These are phyloP conservation scores for Albatrellus ellisii DNA, from an alignment of 768 basidiomycete species.

Conservation along the genomic window DNA sequence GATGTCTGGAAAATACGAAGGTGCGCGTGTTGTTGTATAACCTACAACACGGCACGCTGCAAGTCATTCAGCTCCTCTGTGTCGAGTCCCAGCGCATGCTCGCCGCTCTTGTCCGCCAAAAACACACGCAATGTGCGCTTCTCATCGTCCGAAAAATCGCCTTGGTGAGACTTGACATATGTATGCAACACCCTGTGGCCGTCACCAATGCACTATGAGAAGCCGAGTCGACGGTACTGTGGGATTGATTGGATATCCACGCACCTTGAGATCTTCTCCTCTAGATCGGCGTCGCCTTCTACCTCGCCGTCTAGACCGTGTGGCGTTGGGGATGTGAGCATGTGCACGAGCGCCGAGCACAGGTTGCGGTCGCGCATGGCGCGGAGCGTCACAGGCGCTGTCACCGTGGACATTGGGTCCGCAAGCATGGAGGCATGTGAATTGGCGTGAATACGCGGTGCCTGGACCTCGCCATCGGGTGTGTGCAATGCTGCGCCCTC, in stretches of 20 bases:
- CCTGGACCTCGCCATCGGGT: constrained; percentile 9
- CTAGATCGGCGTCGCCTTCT: constrained; percentile 47
- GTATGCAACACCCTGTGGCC: constrained; percentile 9
- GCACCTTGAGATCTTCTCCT: constrained; percentile 49
- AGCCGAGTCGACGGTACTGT: neutral
- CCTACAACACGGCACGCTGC: constrained; percentile 4
- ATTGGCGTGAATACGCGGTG: constrained; percentile 45
- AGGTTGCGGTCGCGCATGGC: constrained; percentile 37
- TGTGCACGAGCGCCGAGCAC: constrained; percentile 35
- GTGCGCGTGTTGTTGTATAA: no score
- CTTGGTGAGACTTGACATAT: constrained; percentile 8
- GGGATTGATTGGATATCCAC: constrained; percentile 8
- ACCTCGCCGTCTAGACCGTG: constrained; percentile 56
- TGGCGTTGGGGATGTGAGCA: constrained; percentile 43
- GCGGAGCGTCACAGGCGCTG: constrained; percentile 31
- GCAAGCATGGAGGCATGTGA: constrained; percentile 55
- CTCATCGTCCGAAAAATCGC: constrained; percentile 8
- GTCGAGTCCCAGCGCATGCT: constrained; percentile 3
- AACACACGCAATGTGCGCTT: constrained; percentile 4
- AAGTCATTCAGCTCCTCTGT: constrained; percentile 3
- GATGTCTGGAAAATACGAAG: no score
- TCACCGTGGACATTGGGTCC: constrained; percentile 40
- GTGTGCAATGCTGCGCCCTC: constrained; percentile 10
- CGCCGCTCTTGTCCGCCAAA: neutral
- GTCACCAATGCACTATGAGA: neutral